Evolutionary conservation across 2,329 filamentous ascomycete genomes (phyloP), one percentile per base, ranked within the genome.

Genomic region (Metarhizium rileyi): DNA sequence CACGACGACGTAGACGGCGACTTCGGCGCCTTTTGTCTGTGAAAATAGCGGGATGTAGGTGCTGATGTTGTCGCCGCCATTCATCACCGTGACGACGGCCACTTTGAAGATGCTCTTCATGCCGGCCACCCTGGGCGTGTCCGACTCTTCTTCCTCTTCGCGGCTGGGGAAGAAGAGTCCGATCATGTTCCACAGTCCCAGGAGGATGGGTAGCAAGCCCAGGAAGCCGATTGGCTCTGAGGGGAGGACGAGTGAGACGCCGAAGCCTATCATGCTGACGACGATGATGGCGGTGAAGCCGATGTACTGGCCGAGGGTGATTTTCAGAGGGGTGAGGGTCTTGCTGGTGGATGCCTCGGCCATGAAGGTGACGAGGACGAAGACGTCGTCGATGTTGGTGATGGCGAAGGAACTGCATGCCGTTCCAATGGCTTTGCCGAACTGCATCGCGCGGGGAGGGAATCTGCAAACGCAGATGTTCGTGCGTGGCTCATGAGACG

Each of bases 371-470:
- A 65, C 63, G 7, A 67, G 57, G 33, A 67, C 63, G 55, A 68
- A 68, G n/a, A 63, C 49, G 56, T 67, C 62, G 59, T 76, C 60
- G 47, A 62, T 61, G 51, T 62, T 63, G 49, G 61, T 63, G 53
- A 60, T 48, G 50, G 58, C 60, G 47, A 63, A 63, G 9, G 58
- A 55, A 47, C 50, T 52, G 54, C 60, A 62, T 27, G 60, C 60
- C 14, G 57, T 58, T 14, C 56, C 59, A 33, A 61, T 44, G n/a
- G 56, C 50, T 33, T 53, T 50, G 12, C 59, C 59, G 40, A 61
- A 50, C 8, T 53, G 48, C 55, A 56, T 57, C 22, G 33, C 35
- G 52, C 30, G 12, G 30, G 2, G 30, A 14, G 12, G 12, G 8
- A 5, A 14, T 33, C 30, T 33, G 30, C 12, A 12, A 12, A 7